A percentile compares a stretch with the other conserved stretches of the same genome.
phyloP scores from a whole-genome alignment of 768 basidiomycete species.

The Amanita exitialis region DNA sequence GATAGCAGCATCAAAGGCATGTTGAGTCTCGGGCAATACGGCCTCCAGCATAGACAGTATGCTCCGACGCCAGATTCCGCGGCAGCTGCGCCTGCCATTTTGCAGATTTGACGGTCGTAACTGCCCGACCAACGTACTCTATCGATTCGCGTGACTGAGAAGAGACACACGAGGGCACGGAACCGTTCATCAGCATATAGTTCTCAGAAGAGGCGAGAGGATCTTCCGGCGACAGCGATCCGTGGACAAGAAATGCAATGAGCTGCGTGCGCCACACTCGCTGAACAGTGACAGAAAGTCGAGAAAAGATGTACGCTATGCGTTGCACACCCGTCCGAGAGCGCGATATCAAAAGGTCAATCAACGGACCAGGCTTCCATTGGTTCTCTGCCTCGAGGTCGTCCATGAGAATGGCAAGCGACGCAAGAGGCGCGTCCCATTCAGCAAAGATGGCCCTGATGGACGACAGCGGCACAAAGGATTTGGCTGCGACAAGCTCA shows the following conservation, averaged over 20 bases:
- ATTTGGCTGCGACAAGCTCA: slow-evolving; percentile 64
- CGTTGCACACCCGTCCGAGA: slow-evolving; percentile 74
- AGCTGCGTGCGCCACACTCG: slow-evolving; percentile 79
- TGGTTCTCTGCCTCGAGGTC: slow-evolving; percentile 43
- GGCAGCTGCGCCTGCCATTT: slow-evolving; percentile 77
- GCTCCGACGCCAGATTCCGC: slow-evolving; percentile 48
- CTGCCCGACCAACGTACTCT: slow-evolving; percentile 77
- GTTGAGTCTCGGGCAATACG: slow-evolving; percentile 67
- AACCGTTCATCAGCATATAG: slow-evolving; percentile 49
- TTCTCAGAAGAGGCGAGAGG: slow-evolving; percentile 50
- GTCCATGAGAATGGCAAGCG: slow-evolving; percentile 55
- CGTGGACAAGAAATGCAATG: slow-evolving; percentile 69
- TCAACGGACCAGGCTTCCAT: slow-evolving; percentile 71
- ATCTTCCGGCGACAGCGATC: slow-evolving; percentile 61
- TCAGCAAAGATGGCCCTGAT: slow-evolving; percentile 75
- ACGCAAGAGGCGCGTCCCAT: slow-evolving; percentile 82
- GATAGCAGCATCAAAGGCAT: slow-evolving; percentile 67
- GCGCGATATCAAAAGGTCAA: slow-evolving; percentile 66
- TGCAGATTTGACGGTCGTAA: slow-evolving; percentile 73
- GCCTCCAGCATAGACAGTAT: slow-evolving; percentile 55
- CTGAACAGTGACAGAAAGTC: slow-evolving; percentile 67
- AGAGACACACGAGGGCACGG: slow-evolving; percentile 71
- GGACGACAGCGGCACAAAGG: slow-evolving; percentile 80
- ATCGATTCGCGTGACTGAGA: slow-evolving; percentile 70
- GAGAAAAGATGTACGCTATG: slow-evolving; percentile 60